A percentile compares a stretch with the other conserved stretches of the same genome.
Evolutionary conservation across 164 flowering plant genomes (phyloP).

Genomic region (Platanus orientalis): DNA sequence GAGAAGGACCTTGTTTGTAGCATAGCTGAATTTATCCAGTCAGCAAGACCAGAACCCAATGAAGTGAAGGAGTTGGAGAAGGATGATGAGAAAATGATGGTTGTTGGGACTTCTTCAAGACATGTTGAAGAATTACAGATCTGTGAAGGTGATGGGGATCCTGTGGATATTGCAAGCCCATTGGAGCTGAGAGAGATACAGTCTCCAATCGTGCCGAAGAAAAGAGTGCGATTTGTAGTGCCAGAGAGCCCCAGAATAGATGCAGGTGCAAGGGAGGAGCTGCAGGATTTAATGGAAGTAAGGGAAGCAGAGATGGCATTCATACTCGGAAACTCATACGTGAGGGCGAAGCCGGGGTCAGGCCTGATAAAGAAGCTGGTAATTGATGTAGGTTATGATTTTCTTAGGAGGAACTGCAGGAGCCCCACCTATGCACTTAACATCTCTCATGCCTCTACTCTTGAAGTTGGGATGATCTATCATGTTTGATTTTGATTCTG

Average conservation of each 20-base stretch:
- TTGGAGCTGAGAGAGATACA: too few species aligned
- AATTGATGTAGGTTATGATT: constrained; percentile 19
- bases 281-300: constrained; percentile 8
- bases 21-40: too few species aligned
- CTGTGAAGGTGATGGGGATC: constrained; percentile 1
- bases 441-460: constrained; percentile 12
- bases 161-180: too few species aligned
- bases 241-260: too few species aligned
- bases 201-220: too few species aligned
- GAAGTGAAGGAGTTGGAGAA: constrained; percentile 14
- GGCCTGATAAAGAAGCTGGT: constrained; percentile 16
- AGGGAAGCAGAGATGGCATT: constrained; percentile 15
- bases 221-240: neutral
- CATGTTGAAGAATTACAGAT: constrained; percentile 11
- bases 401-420: constrained; percentile 19
- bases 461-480: constrained; percentile 23
- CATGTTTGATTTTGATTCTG: constrained; percentile 12
- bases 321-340: constrained; percentile 18
- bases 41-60: too few species aligned
- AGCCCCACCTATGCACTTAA: constrained; percentile 15
- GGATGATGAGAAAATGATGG: constrained; percentile 15
- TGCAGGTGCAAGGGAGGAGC: constrained; percentile 6
- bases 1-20: too few species aligned
- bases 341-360: constrained; percentile 21
- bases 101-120: constrained; percentile 17